Evolutionary conservation across 1,139 yeast species (phyloP).

Genomic region (Suhomyces taliae): DNA sequence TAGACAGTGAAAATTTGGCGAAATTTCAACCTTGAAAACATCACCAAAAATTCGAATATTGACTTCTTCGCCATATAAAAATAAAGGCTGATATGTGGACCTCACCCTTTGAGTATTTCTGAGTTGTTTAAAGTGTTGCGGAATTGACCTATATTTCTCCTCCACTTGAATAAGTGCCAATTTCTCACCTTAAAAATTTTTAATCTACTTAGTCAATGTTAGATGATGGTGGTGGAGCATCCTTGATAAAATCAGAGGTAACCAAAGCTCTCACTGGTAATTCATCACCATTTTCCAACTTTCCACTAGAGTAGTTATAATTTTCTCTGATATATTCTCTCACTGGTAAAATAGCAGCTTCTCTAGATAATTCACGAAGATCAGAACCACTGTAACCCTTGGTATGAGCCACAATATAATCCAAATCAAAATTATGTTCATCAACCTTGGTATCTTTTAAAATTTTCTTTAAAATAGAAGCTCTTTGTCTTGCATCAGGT

Average conservation of each 20-base stretch:
- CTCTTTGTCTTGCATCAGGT: conserved; percentile 71
- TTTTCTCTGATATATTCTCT: conserved; percentile 71
- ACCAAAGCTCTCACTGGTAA: conserved; percentile 44
- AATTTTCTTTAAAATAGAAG: conserved; percentile 64
- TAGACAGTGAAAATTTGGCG: too few species aligned
- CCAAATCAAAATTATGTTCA: conserved; percentile 56
- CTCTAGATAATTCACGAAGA: conserved; percentile 84
- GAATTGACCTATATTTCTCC: too few species aligned
- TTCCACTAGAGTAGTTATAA: conserved; percentile 45
- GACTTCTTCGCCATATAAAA: too few species aligned
- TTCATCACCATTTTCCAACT: conserved; percentile 32
- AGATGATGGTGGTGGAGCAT: conserved; percentile 34
- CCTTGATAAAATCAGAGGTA: conserved; percentile 45
- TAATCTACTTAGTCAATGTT: conserved; percentile 26
- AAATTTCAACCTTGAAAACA: too few species aligned
- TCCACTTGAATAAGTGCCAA: too few species aligned
- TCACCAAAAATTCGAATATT: too few species aligned
- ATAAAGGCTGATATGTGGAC: too few species aligned
- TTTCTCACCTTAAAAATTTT: too few species aligned
- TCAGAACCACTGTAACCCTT: conserved; percentile 89
- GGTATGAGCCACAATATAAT: conserved; percentile 60
- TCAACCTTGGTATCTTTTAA: conserved; percentile 65
- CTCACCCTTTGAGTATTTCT: too few species aligned
- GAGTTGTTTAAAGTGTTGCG: neutral
- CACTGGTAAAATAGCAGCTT: conserved; percentile 89